Evolutionary conservation across 2,329 filamentous ascomycete species (phyloP).

Genomic region (Cladophialophora chaetospira): DNA sequence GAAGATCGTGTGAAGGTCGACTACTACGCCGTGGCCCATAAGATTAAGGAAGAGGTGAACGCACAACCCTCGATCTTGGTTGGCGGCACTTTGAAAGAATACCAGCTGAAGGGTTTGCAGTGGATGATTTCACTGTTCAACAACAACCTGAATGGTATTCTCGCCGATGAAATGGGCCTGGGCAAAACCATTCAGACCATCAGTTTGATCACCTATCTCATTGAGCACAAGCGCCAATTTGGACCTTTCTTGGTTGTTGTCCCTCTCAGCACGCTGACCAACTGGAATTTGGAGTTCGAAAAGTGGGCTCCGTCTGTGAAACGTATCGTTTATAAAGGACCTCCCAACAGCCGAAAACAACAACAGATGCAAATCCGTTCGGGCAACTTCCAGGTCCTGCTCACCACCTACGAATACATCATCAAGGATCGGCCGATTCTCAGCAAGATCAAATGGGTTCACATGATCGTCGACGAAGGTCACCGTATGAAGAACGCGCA

Average conservation of each 20-base stretch:
- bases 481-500: conserved; percentile 99
- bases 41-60: conserved; percentile 87
- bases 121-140: conserved; percentile 99
- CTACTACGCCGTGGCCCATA: conserved; percentile 97
- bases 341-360: conserved; percentile 81
- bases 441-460: conserved; percentile 99
- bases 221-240: conserved; percentile 88
- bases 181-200: conserved; percentile 99
- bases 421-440: conserved; percentile 96
- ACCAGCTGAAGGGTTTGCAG: conserved; percentile 96
- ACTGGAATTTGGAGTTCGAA: conserved; percentile 98
- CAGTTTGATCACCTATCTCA: conserved; percentile 93
- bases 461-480: conserved; percentile 99
- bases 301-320: conserved; percentile 92
- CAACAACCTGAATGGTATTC: conserved; percentile 98
- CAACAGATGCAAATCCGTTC: conserved; percentile 93
- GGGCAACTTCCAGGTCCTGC: conserved; percentile 90
- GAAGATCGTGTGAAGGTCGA: conserved; percentile 81
- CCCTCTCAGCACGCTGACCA: conserved; percentile 92
- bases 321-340: conserved; percentile 95
- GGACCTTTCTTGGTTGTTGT: conserved; percentile 97
- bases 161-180: conserved; percentile 99
- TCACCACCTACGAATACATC: conserved; percentile 99
- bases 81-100: conserved; percentile 92
- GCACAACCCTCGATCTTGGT: conserved; percentile 83